Base-by-base conservation (phyloP, 2,329 filamentous ascomycete genomes). In the Pseudocercospora musae region DNA sequence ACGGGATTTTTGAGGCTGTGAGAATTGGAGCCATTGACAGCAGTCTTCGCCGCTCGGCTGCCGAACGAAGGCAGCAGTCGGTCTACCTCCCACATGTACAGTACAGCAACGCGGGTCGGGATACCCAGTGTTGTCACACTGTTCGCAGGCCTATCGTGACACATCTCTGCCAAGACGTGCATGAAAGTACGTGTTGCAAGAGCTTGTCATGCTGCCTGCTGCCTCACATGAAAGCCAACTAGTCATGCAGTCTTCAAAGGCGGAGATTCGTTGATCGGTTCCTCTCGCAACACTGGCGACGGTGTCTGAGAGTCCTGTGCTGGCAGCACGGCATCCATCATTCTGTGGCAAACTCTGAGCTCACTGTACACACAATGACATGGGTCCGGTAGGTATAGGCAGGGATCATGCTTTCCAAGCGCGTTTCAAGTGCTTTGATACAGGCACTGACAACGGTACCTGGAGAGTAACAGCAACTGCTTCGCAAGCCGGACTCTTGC, bases 381-480 rank as follows among this genome's bases (percentile, higher is more conserved):
- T 58, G 63, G 65, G 55, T 55, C 27, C 53, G 9, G 33, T 48
- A 23, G 46, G 13, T 65, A 60, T 64, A 37, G 37, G 48, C 59
- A 60, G 57, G 65, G 65, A 52, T 59, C 9, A 15, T 9, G 40
- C 33, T 58, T 25, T 42, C 33, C 61, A 60, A 59, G 63, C 61
- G 57, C 58, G 62, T 65, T 67, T 67, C 65, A 67, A 58, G 40
- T 57, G 46, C 40, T 54, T 46, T 62, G 61, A 63, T 64, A 65
- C 65, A 63, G 60, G 61, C 42, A 60, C 62, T 62, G 21, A 57
- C 59, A 56, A 59, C 60, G 61, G 49, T 62, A 58, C 65, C 62
- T 62, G 58, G 56, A 52, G 15, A 62, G 46, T 37, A 44, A 53
- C 49, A 49, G 23, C 48, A 50, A 25, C 48, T 50, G 23, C 42